phyloP scores from a whole-genome alignment of 2,329 filamentous ascomycete genomes.

The Clarireedia paspali region DNA sequence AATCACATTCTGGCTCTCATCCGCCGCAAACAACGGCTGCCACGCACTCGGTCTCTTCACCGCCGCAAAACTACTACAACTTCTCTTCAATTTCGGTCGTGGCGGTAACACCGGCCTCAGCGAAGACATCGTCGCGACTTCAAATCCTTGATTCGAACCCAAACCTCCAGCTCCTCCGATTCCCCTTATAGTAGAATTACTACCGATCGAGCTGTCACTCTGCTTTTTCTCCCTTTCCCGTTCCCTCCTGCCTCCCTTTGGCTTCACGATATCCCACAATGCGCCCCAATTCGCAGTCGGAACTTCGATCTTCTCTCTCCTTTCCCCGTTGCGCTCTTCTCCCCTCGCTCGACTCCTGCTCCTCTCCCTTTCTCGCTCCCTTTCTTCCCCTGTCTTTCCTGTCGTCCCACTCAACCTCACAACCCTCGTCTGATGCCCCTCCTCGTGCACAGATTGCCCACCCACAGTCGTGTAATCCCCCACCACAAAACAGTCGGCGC shows the following conservation, averaged over 20 bases:
- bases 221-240: neutral
- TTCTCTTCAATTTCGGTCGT: neutral
- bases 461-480: constrained; percentile 6
- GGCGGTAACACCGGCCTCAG: neutral
- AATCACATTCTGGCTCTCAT: constrained; percentile 15
- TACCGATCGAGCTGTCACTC: neutral
- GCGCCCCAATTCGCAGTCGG: constrained; percentile 23
- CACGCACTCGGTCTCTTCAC: constrained; percentile 14
- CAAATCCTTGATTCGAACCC: neutral
- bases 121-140: neutral
- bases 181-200: neutral
- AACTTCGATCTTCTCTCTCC: constrained; percentile 9
- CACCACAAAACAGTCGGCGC: constrained; percentile 23
- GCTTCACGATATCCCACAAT: constrained; percentile 23
- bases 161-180: neutral
- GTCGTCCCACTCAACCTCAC: too few species aligned
- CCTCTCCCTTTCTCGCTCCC: neutral
- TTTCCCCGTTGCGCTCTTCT: neutral
- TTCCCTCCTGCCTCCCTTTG: neutral
- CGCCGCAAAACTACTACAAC: neutral
- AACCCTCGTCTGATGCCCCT: too few species aligned
- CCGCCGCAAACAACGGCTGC: constrained; percentile 18
- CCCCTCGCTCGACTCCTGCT: neutral
- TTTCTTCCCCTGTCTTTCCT: neutral
- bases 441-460: too few species aligned